phyloP scores from a whole-genome alignment of 495 filamentous ascomycete genomes.

The Lophiotrema nucula region DNA sequence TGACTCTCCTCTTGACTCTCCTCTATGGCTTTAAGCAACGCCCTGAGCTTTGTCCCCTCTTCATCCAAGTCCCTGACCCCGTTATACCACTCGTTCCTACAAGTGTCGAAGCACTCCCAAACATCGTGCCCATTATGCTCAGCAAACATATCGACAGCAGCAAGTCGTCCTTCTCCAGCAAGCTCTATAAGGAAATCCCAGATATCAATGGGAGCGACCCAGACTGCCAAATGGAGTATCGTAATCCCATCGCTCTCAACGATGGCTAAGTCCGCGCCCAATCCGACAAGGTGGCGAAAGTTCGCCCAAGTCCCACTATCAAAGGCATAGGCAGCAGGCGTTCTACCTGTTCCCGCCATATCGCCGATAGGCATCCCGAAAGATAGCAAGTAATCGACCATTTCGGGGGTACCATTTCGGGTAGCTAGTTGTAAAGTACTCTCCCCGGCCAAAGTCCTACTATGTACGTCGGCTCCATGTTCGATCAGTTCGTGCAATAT shows the following conservation, averaged over 20 bases:
- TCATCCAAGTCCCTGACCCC: too few species aligned
- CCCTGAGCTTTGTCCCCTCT: too few species aligned
- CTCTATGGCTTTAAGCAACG: too few species aligned
- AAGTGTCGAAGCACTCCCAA: slow-evolving; percentile 34
- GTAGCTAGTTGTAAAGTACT: not conserved
- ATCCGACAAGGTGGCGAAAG: not conserved
- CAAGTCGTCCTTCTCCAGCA: not conserved
- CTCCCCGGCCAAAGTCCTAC: not conserved
- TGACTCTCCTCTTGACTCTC: too few species aligned
- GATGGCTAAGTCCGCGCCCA: not conserved
- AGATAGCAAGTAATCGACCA: not conserved
- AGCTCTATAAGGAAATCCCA: not conserved
- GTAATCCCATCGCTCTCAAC: not conserved
- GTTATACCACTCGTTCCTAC: too few species aligned
- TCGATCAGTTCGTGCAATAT: too few species aligned
- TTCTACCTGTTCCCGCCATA: not conserved
- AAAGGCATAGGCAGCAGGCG: not conserved
- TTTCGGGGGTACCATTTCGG: not conserved
- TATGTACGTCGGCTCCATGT: not conserved
- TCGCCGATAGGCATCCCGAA: not conserved
- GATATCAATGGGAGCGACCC: not conserved
- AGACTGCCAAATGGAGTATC: not conserved
- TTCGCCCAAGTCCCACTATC: not conserved
- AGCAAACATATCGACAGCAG: not conserved
- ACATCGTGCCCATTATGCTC: not conserved